Evolutionary conservation across 2,329 filamentous ascomycete species (phyloP), one percentile per base, ranked within the genome.

Genomic region (Furcasterigmium furcatum): DNA sequence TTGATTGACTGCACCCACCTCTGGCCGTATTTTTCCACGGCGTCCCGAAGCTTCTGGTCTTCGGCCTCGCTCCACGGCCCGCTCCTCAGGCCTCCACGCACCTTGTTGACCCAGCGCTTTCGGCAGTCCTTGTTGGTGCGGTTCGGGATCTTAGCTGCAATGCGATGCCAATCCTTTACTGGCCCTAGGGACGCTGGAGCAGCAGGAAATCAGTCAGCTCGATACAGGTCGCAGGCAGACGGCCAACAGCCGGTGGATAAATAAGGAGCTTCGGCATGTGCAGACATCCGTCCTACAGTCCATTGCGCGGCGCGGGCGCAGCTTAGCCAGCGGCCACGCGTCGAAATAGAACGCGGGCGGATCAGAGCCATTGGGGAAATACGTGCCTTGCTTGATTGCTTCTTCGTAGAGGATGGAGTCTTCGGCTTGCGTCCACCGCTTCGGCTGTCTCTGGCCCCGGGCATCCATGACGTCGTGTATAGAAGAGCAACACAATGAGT

Each of bases 51-150:
- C 3, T 44, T 44, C 25, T 51, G 42, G 30, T 58, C 70, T 22
- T 48, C 46, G 19, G 39, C 42, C 13, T 45, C 43, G 30, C 36
- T 38, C 46, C 46, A 71, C 27, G 63, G 56, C 4, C 68, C 68
- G 50, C 70, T 71, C 46, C 63, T 70, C 25, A 70, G 53, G 12
- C 52, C 61, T 54, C 48, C 64, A 54, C 44, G 58, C 53, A 49
- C 65, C 58, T 71, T 70, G 38, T 61, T 59, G 19, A 52, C 44
- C 66, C 66, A 72, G 35, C 68, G 58, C 49, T 72, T 72, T 16
- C 68, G 60, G 45, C 67, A 71, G 52, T 72, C 68, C 49, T 72
- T 71, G 53, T 72, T 71, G 13, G 63, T 65, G 45, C 68, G 55
- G 8, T 63, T 63, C 3, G 66, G 66, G 2, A 71, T 60, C 21